Conservation (phyloP, 352 stramenopile species). For the Globisporangium parvum region DNA sequence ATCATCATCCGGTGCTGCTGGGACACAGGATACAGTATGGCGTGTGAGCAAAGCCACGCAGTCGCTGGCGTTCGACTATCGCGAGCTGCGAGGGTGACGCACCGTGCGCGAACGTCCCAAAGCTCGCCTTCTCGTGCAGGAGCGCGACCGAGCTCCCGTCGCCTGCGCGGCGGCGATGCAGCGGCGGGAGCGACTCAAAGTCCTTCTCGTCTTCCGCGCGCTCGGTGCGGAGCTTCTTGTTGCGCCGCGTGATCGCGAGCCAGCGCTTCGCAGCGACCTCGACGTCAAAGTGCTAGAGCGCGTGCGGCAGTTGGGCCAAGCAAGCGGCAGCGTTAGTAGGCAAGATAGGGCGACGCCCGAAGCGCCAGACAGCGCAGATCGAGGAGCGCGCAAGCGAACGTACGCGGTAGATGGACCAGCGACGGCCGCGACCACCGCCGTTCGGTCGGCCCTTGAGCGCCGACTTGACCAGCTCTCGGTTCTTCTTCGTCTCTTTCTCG, state of each 20-base stretch:
- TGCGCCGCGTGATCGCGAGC: conserved; percentile 53
- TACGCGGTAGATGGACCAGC: conserved; percentile 71
- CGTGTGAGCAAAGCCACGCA: neutral
- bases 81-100: neutral
- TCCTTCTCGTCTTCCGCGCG: conserved; percentile 52
- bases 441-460: conserved; percentile 41
- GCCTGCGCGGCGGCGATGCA: conserved; percentile 12
- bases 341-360: neutral
- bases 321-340: neutral
- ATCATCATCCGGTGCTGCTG: conserved; percentile 34
- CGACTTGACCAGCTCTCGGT: conserved; percentile 38
- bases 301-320: no score
- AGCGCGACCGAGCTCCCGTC: conserved; percentile 2
- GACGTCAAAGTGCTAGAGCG: conserved; percentile 67
- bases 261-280: conserved; percentile 52
- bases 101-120: conserved; percentile 33
- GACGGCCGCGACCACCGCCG: conserved; percentile 33
- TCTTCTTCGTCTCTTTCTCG: conserved; percentile 45
- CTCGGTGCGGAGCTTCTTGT: conserved; percentile 41
- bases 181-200: conserved; percentile 47
- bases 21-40: neutral
- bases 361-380: neutral
- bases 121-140: conserved; percentile 20
- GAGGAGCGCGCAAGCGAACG: conserved; percentile 1
- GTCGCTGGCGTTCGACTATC: neutral